A percentile compares a stretch with the other conserved stretches of the same genome.
Conservation (phyloP, 2,329 filamentous ascomycete species). For the Huntiella abstrusa region DNA sequence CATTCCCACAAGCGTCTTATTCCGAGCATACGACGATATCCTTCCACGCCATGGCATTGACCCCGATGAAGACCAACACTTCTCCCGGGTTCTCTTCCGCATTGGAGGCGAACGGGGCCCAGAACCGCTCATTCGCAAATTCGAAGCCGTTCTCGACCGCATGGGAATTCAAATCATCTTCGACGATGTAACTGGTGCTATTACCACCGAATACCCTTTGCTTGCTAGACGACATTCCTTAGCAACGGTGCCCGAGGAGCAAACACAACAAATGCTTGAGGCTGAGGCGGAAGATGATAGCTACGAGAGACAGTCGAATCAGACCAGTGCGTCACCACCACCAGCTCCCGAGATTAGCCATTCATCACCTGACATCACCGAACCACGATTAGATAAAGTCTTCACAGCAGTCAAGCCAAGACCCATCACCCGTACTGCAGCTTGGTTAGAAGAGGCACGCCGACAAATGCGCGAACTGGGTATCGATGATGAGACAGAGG, state of each 20-base stretch:
- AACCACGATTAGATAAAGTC: conserved; percentile 4
- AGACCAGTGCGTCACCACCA: conserved; percentile 8
- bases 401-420: not conserved
- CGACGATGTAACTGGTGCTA: conserved; percentile 16
- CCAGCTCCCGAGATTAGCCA: conserved; percentile 8
- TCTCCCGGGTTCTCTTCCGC: conserved; percentile 61
- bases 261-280: conserved; percentile 7
- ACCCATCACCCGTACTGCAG: conserved; percentile 4
- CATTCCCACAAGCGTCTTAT: conserved; percentile 58
- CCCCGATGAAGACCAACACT: conserved; percentile 54
- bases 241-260: conserved; percentile 10
- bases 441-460: conserved; percentile 8
- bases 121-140: conserved; percentile 45
- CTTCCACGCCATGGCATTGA: conserved; percentile 52
- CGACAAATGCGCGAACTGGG: conserved; percentile 9
- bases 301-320: conserved; percentile 4
- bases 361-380: conserved; percentile 6
- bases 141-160: conserved; percentile 45
- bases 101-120: conserved; percentile 47
- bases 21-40: conserved; percentile 60
- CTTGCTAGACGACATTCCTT: conserved; percentile 6
- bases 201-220: conserved; percentile 10
- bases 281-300: conserved; percentile 7
- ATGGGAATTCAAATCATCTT: conserved; percentile 58
- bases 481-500: conserved; percentile 6